Conservation (phyloP, 2,329 filamentous ascomycete genomes). For the Triangularia setosa region DNA sequence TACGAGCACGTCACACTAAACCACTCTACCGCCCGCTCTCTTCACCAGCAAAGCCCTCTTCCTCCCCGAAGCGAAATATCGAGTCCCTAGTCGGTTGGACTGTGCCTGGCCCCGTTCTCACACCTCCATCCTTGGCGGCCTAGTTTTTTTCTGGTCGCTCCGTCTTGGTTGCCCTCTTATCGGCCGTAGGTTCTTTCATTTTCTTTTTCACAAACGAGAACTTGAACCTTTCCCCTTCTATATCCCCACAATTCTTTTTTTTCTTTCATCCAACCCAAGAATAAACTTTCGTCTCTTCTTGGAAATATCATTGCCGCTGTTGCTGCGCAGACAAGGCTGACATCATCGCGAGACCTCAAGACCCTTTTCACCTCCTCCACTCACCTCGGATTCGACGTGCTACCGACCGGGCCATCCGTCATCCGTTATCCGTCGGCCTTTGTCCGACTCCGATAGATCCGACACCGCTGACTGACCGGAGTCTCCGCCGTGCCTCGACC, state of each 20-base stretch:
- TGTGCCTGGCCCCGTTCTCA: neutral
- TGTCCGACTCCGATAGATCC: constrained; percentile 21
- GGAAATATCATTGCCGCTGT: neutral
- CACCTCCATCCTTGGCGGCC: constrained; percentile 20
- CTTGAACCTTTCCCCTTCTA: neutral
- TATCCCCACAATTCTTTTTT: constrained; percentile 14
- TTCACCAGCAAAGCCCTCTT: neutral
- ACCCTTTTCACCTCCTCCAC: neutral
- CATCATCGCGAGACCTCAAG: constrained; percentile 21
- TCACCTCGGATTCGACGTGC: constrained; percentile 6
- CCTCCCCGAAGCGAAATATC: neutral
- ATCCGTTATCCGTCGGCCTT: constrained; percentile 12
- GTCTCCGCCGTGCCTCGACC: constrained; percentile 10
- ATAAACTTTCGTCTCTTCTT: neutral
- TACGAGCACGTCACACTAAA: neutral
- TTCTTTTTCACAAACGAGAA: neutral
- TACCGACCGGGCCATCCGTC: neutral
- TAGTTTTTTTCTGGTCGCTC: constrained; percentile 10
- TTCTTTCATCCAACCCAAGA: constrained; percentile 1
- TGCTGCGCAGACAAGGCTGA: constrained; percentile 20
- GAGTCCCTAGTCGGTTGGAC: constrained; percentile 6
- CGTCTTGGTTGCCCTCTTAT: constrained; percentile 14
- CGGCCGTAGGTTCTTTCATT: constrained; percentile 18
- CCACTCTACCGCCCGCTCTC: neutral
- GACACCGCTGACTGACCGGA: constrained; percentile 16